A percentile compares a stretch with the other conserved stretches of the same genome.
Evolutionary conservation across 1,284 basidiomycete species (phyloP).

Genomic region (Bjerkandera adusta): DNA sequence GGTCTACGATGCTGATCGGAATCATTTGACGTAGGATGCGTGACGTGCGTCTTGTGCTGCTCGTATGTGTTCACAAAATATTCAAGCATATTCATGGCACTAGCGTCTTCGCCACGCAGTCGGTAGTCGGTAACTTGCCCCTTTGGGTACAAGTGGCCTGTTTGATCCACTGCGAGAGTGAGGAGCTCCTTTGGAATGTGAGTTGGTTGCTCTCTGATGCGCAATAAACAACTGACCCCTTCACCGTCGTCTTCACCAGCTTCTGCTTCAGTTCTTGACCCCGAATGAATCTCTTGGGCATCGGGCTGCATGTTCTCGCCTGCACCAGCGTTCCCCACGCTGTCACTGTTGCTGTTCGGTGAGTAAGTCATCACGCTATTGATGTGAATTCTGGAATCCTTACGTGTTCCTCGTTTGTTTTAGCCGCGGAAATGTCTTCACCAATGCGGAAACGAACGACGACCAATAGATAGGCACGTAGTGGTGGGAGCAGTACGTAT

Average conservation of each 20-base stretch:
- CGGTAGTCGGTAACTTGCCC: slow-evolving; percentile 20
- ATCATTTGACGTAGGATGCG: background rate
- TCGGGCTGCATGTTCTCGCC: background rate
- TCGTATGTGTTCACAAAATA: slow-evolving; percentile 25
- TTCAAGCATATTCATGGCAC: slow-evolving; percentile 11
- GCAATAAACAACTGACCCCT: background rate
- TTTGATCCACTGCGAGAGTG: background rate
- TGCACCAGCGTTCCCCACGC: no score
- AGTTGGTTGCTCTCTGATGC: background rate
- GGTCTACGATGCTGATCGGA: background rate
- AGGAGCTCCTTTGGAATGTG: background rate
- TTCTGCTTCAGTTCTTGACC: no score
- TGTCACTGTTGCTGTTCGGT: no score
- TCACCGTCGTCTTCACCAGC: no score
- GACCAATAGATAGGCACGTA: slow-evolving; percentile 33
- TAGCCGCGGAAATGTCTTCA: slow-evolving; percentile 19
- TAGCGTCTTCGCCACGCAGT: slow-evolving; percentile 18
- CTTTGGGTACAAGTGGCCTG: slow-evolving; percentile 4
- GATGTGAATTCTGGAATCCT: no score
- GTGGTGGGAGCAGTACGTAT: slow-evolving; percentile 31
- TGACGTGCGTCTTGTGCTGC: slow-evolving; percentile 2
- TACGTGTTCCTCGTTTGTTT: no score
- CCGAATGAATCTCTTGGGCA: no score
- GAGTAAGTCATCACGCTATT: no score
- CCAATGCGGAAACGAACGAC: slow-evolving; percentile 19